Base-by-base conservation (phyloP, 148 eudicot species). In the Agrostemma githago region DNA sequence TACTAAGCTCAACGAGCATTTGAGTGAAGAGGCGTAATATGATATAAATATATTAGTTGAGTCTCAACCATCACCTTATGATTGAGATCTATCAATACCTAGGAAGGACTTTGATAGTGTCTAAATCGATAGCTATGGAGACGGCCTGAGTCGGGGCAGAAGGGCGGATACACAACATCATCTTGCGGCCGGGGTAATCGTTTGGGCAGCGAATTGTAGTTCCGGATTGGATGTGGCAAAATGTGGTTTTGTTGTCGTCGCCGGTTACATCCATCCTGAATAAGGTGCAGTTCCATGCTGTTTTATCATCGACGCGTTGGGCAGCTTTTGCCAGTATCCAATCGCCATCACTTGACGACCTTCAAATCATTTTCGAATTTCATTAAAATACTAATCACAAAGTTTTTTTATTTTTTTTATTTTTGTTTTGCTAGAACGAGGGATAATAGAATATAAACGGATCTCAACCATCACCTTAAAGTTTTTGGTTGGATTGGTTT, bases 251-350 rank as follows among this genome's bases (percentile, higher is more conserved):
- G 19, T 71, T 34, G 3, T 54, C 44, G 8, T 71, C 61, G 4
- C 6, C 10, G 6, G 3, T 53, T 19, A 21, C 3, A 40, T 48
- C 17, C 34, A 37, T 6, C 59, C 48, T 26, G 14, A 70, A 71
- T 44, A 71, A 71, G 1, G 73, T 71, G 19, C 73, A 71, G 37
- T 71, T 71, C 73, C 73, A 71, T 56, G 46, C 61, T 3, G 12
- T 8, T 37, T n/a, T 7, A 54, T 71, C 73, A 26, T 71, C 73
- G 10, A 41, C 2, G 0, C 46, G 39, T 7, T 56, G 21, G 6
- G 7, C 37, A 26, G 73, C 46, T 26, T 39, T 7, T 37, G 73
- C 73, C 7, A 37, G 34, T 71, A 71, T 71, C 62, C 51, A 44
- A 10, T 44, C 7, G 7, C 51, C 51, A 4, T 44, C 8, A 44